Conservation (phyloP, 805 yeast genomes). For the Pichia heedii region DNA sequence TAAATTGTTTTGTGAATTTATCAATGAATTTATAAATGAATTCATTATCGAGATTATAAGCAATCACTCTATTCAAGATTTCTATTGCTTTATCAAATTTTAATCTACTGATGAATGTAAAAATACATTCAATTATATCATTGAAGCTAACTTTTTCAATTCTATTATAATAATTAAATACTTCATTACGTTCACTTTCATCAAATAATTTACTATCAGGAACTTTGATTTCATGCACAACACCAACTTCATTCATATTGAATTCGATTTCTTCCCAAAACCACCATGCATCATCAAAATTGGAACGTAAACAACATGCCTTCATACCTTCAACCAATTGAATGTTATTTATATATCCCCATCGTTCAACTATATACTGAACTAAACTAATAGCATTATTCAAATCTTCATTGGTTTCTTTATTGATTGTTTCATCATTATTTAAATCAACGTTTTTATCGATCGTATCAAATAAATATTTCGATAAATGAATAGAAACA, state of each 20-base stretch:
- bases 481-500: constrained; percentile 30
- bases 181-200: constrained; percentile 12
- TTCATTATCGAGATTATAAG: constrained; percentile 19
- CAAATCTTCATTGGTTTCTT: constrained; percentile 16
- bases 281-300: constrained; percentile 21
- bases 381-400: constrained; percentile 31
- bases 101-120: constrained; percentile 15
- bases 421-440: neutral
- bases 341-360: constrained; percentile 28
- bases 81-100: constrained; percentile 16
- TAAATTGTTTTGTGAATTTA: constrained; percentile 8
- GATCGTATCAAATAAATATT: constrained; percentile 1
- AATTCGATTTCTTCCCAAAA: constrained; percentile 26
- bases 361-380: constrained; percentile 20
- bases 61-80: constrained; percentile 15
- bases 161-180: constrained; percentile 23
- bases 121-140: constrained; percentile 18
- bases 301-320: constrained; percentile 22
- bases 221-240: constrained; percentile 14
- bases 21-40: constrained; percentile 17
- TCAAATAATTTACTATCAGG: constrained; percentile 18
- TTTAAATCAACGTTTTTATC: neutral
- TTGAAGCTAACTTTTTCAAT: constrained; percentile 21
- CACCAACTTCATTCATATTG: constrained; percentile 20
- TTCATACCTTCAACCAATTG: constrained; percentile 29